These are phyloP conservation scores for Schizosaccharomyces pombe DNA, from an alignment of 805 yeast genomes.

Conservation along the genomic window ASM294v3 CU329670.1:5180501-5181000, in stretches of 20 bases:
- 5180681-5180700: slow-evolving; percentile 79
- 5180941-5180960: neutral
- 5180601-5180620: slow-evolving; percentile 75
- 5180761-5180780: slow-evolving; percentile 91
- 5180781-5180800: slow-evolving; percentile 94
- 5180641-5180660: slow-evolving; percentile 98
- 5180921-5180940: slow-evolving; percentile 1
- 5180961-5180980: slow-evolving; percentile 4
- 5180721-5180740: slow-evolving; percentile 95
- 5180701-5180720: slow-evolving; percentile 97
- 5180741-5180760: slow-evolving; percentile 97
- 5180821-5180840: slow-evolving; percentile 55
- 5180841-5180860: slow-evolving; percentile 46
- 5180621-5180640: slow-evolving; percentile 90
- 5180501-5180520: slow-evolving; percentile 99
- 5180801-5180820: slow-evolving; percentile 93
- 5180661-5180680: slow-evolving; percentile 76
- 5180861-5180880: slow-evolving; percentile 54
- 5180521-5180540: slow-evolving; percentile 92
- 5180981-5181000: neutral
- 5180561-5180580: slow-evolving; percentile 93
- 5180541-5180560: slow-evolving; percentile 98
- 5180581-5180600: slow-evolving; percentile 84
- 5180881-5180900: slow-evolving; percentile 67
- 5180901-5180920: slow-evolving; percentile 14